These are phyloP conservation scores for Ceratobasidium theobromae DNA, from an alignment of 1,284 basidiomycete genomes.

Conservation along the genomic window DNA sequence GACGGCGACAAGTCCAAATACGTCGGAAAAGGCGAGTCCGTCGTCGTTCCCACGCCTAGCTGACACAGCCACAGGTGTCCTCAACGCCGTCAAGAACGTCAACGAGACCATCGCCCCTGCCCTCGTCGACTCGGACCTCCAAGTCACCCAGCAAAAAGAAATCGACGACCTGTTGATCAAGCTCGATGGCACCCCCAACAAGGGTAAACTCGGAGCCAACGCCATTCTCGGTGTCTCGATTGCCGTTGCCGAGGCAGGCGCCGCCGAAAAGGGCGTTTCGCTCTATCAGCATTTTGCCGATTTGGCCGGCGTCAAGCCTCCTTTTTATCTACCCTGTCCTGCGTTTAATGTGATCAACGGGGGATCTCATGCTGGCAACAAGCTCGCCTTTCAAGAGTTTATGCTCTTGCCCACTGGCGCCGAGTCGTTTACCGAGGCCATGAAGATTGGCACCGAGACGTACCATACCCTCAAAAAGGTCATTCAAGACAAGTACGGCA, in stretches of 20 bases:
- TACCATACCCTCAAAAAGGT: slow-evolving; percentile 99
- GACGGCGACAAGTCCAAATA: slow-evolving; percentile 93
- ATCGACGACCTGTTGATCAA: slow-evolving; percentile 99
- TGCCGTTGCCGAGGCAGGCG: slow-evolving; percentile 91
- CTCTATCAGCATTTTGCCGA: slow-evolving; percentile 97
- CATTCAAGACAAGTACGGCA: slow-evolving; percentile 98
- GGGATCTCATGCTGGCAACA: slow-evolving; percentile 99
- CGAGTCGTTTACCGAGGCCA: slow-evolving; percentile 87
- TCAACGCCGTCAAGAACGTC: slow-evolving; percentile 93
- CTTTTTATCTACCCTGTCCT: slow-evolving; percentile 88
- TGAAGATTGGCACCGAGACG: slow-evolving; percentile 98
- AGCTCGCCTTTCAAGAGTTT: slow-evolving; percentile 99
- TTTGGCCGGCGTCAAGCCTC: slow-evolving; percentile 90
- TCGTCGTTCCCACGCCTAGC: neutral
- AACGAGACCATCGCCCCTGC: slow-evolving; percentile 90
- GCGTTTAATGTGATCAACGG: slow-evolving; percentile 99
- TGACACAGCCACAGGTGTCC: slow-evolving; percentile 64
- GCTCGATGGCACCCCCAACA: slow-evolving; percentile 96
- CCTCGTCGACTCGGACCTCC: slow-evolving; percentile 83
- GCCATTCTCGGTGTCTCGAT: slow-evolving; percentile 99
- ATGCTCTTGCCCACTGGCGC: slow-evolving; percentile 98
- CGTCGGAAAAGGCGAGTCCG: slow-evolving; percentile 84
- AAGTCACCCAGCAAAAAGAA: slow-evolving; percentile 92
- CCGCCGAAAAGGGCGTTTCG: slow-evolving; percentile 90
- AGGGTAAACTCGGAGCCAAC: slow-evolving; percentile 99